These are phyloP conservation scores for Leccinum disarticulatum DNA, from an alignment of 768 basidiomycete species.

Conservation along the genomic window DNA sequence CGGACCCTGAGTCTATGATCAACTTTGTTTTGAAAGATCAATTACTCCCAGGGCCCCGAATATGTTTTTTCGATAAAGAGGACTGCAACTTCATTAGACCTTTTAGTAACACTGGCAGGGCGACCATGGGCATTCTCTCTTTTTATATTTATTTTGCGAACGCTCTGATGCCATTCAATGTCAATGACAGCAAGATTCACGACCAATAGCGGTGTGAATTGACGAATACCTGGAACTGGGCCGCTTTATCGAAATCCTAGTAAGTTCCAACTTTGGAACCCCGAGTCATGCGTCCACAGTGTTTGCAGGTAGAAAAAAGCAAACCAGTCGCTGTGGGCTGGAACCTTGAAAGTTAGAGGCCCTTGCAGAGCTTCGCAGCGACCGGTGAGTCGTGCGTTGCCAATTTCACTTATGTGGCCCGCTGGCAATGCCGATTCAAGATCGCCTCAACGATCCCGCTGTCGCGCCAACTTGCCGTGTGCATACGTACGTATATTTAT, in stretches of 20 bases:
- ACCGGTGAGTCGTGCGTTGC: background rate
- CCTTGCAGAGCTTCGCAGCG: background rate
- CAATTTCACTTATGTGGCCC: background rate
- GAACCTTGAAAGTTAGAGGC: background rate
- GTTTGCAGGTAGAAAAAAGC: background rate
- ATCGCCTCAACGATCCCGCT: background rate
- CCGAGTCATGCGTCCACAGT: background rate
- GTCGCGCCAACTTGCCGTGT: background rate
- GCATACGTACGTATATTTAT: background rate
- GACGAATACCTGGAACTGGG: background rate
- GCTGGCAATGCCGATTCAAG: background rate
- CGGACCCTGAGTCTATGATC: too few relatives aligned
- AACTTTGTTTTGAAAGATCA: too few relatives aligned
- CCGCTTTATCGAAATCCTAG: background rate
- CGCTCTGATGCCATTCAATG: too few relatives aligned
- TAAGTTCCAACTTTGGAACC: background rate
- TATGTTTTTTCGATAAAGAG: too few relatives aligned
- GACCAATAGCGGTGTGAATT: background rate
- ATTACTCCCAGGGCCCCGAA: too few relatives aligned
- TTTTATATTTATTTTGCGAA: too few relatives aligned
- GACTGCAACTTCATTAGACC: too few relatives aligned
- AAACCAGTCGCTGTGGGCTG: background rate
- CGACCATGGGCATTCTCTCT: too few relatives aligned
- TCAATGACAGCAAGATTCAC: too few relatives aligned
- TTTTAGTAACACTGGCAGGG: too few relatives aligned